These are phyloP conservation scores for Exidia glandulosa DNA, from an alignment of 768 basidiomycete species.

Conservation along the genomic window DNA sequence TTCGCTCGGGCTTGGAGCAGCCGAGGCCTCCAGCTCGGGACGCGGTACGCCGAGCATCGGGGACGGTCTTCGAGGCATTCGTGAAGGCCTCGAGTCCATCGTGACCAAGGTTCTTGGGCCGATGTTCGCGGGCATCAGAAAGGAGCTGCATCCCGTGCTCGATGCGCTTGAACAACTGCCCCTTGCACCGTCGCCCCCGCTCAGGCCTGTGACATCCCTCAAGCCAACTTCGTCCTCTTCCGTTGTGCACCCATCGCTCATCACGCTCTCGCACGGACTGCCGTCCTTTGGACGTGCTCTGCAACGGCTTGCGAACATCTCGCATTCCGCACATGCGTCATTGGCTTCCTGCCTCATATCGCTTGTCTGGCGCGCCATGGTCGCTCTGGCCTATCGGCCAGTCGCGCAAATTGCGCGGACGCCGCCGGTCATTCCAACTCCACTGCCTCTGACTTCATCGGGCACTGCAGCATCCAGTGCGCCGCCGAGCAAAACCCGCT, in stretches of 20 bases:
- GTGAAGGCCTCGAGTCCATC: constrained; percentile 61
- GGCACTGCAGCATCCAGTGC: neutral
- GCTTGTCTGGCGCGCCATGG: constrained; percentile 61
- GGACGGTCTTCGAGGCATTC: constrained; percentile 59
- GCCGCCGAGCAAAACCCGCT: constrained; percentile 28
- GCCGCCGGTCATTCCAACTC: constrained; percentile 25
- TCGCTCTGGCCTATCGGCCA: constrained; percentile 55
- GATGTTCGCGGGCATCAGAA: constrained; percentile 47
- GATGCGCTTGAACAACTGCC: constrained; percentile 44
- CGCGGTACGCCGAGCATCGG: constrained; percentile 8
- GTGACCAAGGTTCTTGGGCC: constrained; percentile 58
- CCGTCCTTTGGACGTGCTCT: constrained; percentile 47
- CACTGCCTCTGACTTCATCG: constrained; percentile 16
- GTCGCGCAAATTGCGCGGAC: constrained; percentile 10
- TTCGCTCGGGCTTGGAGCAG: constrained; percentile 42
- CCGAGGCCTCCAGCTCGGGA: neutral
- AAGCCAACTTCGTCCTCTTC: neutral
- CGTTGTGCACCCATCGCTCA: constrained; percentile 45
- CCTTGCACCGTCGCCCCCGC: constrained; percentile 2
- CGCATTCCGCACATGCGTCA: constrained; percentile 41
- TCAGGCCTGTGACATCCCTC: constrained; percentile 1
- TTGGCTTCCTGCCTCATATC: constrained; percentile 66
- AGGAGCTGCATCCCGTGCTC: constrained; percentile 48
- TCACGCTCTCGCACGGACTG: constrained; percentile 43
- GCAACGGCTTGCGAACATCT: constrained; percentile 37